Evolutionary conservation across 164 flowering plant genomes (phyloP).

Genomic region (Umbellularia californica): DNA sequence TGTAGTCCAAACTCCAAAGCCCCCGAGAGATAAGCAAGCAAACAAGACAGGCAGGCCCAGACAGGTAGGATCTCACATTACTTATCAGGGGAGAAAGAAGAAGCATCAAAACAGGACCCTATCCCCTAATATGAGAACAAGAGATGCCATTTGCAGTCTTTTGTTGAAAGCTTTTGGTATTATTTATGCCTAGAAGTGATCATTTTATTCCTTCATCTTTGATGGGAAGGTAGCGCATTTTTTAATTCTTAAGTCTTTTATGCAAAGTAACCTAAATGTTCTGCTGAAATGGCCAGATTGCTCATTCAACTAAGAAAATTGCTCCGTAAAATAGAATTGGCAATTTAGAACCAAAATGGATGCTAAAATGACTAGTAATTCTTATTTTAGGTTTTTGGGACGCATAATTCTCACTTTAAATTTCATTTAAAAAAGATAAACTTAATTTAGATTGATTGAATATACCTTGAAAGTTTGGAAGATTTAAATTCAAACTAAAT

Average conservation of each 20-base stretch:
- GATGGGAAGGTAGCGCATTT: not conserved
- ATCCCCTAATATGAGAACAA: not conserved
- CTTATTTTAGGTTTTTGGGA: too few relatives aligned
- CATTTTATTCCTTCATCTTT: not conserved
- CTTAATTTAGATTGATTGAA: too few relatives aligned
- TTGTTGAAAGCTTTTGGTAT: not conserved
- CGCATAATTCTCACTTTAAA: not conserved
- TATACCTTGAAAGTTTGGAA: too few relatives aligned
- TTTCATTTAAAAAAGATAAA: not conserved
- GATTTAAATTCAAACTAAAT: too few relatives aligned
- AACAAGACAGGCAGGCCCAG: too few relatives aligned
- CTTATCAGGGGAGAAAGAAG: too few relatives aligned
- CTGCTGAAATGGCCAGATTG: not conserved
- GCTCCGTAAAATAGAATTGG: not conserved
- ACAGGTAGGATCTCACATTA: too few relatives aligned
- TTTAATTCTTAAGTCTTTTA: too few relatives aligned
- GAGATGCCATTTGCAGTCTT: not conserved
- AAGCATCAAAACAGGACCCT: too few relatives aligned
- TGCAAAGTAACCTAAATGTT: not conserved
- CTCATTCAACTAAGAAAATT: not conserved
- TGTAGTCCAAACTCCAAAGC: too few relatives aligned
- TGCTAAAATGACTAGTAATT: not conserved
- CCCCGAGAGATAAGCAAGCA: too few relatives aligned
- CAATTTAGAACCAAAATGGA: not conserved
- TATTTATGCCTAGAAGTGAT: too few relatives aligned